A percentile compares a stretch with the other conserved stretches of the same genome.
phyloP scores from a whole-genome alignment of 768 basidiomycete genomes.

The Collybiopsis confluens region DNA sequence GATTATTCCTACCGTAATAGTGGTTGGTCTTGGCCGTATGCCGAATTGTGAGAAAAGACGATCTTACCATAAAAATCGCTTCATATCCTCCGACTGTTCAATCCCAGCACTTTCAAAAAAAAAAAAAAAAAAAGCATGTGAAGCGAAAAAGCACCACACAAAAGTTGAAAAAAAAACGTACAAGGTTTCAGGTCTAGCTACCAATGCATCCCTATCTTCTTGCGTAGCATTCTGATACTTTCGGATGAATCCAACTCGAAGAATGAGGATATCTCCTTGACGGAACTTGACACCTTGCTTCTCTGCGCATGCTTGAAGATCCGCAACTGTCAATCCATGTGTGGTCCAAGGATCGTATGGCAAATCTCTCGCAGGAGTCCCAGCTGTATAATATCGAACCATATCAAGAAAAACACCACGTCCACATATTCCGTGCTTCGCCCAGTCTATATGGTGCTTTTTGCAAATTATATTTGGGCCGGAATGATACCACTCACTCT shows the following conservation, averaged over 20 bases:
- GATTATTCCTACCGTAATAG: conserved; percentile 71
- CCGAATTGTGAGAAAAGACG: too few species aligned
- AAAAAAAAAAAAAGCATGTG: background rate
- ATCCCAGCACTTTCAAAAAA: conserved; percentile 50
- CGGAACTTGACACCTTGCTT: conserved; percentile 55
- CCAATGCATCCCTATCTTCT: conserved; percentile 40
- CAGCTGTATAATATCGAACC: conserved; percentile 44
- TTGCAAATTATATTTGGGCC: background rate
- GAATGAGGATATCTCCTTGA: conserved; percentile 54
- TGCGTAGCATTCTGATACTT: conserved; percentile 43
- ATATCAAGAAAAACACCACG: conserved; percentile 66
- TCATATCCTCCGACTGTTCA: conserved; percentile 67
- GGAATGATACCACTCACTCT: conserved; percentile 44
- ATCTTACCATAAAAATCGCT: conserved; percentile 68
- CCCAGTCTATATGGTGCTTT: conserved; percentile 47
- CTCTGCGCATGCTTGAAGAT: conserved; percentile 56
- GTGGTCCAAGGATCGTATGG: conserved; percentile 65
- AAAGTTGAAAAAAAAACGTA: conserved; percentile 24
- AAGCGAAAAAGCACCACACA: background rate
- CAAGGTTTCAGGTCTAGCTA: conserved; percentile 46
- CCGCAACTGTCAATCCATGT: conserved; percentile 46
- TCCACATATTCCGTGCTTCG: conserved; percentile 65
- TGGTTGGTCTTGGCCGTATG: too few species aligned
- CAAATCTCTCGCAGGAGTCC: conserved; percentile 23
- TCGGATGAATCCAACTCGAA: conserved; percentile 61